Base-by-base conservation (phyloP, 768 basidiomycete genomes). In the Lentinula lateritia region DNA sequence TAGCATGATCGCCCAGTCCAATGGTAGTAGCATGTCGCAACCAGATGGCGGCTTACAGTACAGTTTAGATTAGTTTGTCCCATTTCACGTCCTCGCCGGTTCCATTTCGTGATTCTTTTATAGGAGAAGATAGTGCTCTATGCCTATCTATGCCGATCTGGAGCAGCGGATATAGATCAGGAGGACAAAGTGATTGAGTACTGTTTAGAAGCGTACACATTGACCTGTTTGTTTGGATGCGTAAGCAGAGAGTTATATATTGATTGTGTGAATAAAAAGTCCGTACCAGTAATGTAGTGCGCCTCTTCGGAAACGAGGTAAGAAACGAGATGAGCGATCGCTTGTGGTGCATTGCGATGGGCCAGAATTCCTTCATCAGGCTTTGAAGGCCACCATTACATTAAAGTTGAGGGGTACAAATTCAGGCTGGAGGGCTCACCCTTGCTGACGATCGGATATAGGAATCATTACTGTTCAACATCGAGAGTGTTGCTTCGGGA, bases 271-370 rank as follows among this genome's bases (percentile, higher is more conserved):
- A 20, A 48, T 4, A 3, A 48, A 23, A 12, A 6, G 43, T 9
- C 5, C 20, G 7, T 50, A 66, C 74, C 74, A 0, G 74, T 74
- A 3, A 73, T 70, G 53, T 68, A 72, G 10, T 58, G 42, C 3
- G 74, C 67, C n/a, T 71, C 66, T 45, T 68, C 63, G 5, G 71
- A 69, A 10, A 70, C 74, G 34, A 75, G 67, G 64, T 72, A 75
- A 4, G 74, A 71, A 3, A 75, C 74, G 13, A 75, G 43, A 9
- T 54, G 56, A 0, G 74, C 71, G 35, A 74, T 62, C 35, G 74
- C 67, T 12, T 64, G 48, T 0, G 72, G 63, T 5, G 61, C 63
- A 12, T 67, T 66, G 54, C 41, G 38, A 42, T 56, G 55, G 13
- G 55, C 39, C 66, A 61, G 23, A 54, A 43, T 5, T 66, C 65